Conservation (phyloP, 371 early-diverging fungal species). For the Mucor velutinosus region DNA sequence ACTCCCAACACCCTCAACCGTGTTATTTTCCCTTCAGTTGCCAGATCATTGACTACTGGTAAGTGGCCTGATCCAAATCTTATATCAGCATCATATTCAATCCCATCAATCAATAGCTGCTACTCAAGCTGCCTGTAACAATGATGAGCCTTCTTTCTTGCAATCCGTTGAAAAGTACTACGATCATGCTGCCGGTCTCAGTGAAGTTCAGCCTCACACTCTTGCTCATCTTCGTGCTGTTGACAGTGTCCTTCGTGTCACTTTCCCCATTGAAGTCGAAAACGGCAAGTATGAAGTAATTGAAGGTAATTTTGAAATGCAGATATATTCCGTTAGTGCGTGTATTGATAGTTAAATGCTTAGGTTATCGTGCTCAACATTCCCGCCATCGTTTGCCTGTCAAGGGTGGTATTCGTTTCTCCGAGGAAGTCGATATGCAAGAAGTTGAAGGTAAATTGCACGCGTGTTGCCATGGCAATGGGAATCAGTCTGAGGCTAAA, state of each 20-base stretch:
- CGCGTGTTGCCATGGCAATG: neutral
- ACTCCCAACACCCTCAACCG: conserved; percentile 8
- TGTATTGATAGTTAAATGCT: neutral
- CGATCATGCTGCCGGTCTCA: conserved; percentile 75
- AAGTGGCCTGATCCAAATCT: conserved; percentile 7
- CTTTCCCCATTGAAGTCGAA: conserved; percentile 84
- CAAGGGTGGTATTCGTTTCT: conserved; percentile 88
- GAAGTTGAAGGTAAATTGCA: conserved; percentile 71
- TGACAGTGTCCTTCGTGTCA: conserved; percentile 79
- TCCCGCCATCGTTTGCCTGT: conserved; percentile 87
- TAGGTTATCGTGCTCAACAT: conserved; percentile 88
- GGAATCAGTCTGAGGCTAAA: neutral
- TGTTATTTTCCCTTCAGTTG: conserved; percentile 17
- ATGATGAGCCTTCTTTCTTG: conserved; percentile 78
- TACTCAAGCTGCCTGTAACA: conserved; percentile 67
- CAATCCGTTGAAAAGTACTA: conserved; percentile 80
- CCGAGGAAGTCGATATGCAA: conserved; percentile 80
- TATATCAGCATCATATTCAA: neutral
- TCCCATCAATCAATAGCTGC: conserved; percentile 34
- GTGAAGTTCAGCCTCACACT: conserved; percentile 67
- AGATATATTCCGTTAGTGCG: neutral
- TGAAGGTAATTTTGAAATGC: conserved; percentile 41
- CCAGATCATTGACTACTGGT: conserved; percentile 33
- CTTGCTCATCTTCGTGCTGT: conserved; percentile 80
- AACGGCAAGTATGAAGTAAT: conserved; percentile 77